Percentiles rank a stretch among this genome's conserved stretches.
Evolutionary conservation across 1,284 basidiomycete species (phyloP).

Genomic region (Peniophora sp.): DNA sequence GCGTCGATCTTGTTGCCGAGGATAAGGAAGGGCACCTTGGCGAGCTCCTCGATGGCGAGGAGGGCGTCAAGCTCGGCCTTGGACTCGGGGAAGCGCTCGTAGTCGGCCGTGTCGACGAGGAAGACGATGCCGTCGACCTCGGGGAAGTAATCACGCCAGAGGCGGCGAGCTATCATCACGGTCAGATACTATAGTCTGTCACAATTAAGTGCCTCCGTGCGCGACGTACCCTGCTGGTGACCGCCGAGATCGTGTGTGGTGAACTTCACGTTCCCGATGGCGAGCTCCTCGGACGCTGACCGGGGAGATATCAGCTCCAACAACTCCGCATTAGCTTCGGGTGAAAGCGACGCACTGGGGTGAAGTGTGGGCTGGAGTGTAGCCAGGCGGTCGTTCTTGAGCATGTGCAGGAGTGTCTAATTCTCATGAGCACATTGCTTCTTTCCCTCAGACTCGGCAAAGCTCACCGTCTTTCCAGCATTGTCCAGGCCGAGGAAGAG

Average conservation of each 20-base stretch:
- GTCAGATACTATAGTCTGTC: neutral
- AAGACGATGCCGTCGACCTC: slow-evolving; percentile 99
- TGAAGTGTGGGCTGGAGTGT: slow-evolving; percentile 98
- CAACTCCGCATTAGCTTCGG: slow-evolving; percentile 2
- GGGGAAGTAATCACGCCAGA: slow-evolving; percentile 99
- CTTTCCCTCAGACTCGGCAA: no score
- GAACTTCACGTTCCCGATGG: slow-evolving; percentile 98
- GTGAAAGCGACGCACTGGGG: slow-evolving; percentile 63
- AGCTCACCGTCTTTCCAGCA: slow-evolving; percentile 93
- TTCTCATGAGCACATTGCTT: no score
- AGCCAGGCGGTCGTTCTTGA: slow-evolving; percentile 98
- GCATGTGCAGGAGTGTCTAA: slow-evolving; percentile 99
- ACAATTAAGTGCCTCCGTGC: neutral
- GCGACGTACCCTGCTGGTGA: slow-evolving; percentile 81
- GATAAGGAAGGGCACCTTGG: slow-evolving; percentile 96
- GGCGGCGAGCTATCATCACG: slow-evolving; percentile 70
- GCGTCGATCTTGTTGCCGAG: slow-evolving; percentile 99
- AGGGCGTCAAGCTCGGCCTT: slow-evolving; percentile 97
- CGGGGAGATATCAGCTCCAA: slow-evolving; percentile 2
- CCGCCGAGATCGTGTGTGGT: slow-evolving; percentile 98
- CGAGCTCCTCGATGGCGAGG: slow-evolving; percentile 88
- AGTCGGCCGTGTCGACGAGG: slow-evolving; percentile 95
- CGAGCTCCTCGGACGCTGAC: slow-evolving; percentile 96
- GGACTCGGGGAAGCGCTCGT: slow-evolving; percentile 92
- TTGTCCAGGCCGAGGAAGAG: slow-evolving; percentile 98